Evolutionary conservation across 345 rosid species (phyloP).

Genomic region (Acer saccharum): DNA sequence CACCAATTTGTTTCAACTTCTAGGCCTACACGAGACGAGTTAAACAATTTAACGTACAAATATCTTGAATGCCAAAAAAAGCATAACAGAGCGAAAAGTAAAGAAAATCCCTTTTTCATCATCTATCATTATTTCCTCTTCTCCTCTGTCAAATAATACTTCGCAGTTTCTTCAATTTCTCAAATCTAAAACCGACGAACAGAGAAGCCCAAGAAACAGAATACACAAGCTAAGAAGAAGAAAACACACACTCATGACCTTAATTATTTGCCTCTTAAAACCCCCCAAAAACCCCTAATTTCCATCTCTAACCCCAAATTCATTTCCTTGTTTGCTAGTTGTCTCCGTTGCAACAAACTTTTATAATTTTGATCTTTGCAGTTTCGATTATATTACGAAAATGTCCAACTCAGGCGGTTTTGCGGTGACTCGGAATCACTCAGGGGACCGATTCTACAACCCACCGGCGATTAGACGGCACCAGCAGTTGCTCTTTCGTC

Average conservation of each 20-base stretch:
- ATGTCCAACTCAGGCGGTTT: constrained; percentile 47
- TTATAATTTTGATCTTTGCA: not conserved
- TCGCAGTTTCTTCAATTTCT: not conserved
- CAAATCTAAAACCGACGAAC: constrained; percentile 1
- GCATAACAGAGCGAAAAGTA: not conserved
- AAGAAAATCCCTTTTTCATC: not conserved
- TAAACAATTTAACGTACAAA: no score
- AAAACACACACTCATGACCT: not conserved
- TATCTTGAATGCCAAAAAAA: not conserved
- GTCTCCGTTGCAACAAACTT: not conserved
- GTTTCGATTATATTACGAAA: not conserved
- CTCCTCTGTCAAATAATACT: not conserved
- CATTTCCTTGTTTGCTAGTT: not conserved
- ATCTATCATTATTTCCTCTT: not conserved
- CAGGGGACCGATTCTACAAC: constrained; percentile 42
- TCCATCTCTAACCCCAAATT: constrained; percentile 9
- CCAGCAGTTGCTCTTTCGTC: constrained; percentile 31
- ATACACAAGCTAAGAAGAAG: not conserved
- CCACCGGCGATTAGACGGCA: constrained; percentile 44
- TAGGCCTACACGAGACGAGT: not conserved
- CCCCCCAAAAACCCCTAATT: constrained; percentile 17
- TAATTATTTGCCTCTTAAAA: constrained; percentile 11
- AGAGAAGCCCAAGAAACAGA: not conserved
- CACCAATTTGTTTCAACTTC: not conserved
- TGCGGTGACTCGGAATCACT: constrained; percentile 36